Base-by-base conservation (phyloP, 305 asterid genomes). In the Stenogyne calaminthoides region DNA sequence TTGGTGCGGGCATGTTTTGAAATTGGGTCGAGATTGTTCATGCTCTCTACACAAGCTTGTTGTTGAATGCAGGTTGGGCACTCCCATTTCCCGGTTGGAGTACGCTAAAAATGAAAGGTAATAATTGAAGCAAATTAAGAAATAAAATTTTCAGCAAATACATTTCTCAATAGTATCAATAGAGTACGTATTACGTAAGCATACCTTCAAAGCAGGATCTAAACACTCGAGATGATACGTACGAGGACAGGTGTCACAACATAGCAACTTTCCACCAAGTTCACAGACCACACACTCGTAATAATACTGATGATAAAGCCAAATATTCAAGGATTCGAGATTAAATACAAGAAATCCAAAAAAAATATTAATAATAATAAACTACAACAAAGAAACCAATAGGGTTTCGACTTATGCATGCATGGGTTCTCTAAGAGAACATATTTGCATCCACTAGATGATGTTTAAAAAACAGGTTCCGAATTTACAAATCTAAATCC, bases 71-170 rank as follows among this genome's bases (percentile, higher is more conserved):
- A 93, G 67, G 68, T 80, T 62, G 96, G 91, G 77, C 98, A 93
- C 81, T 88, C 87, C 98, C 98, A 93, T 84, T 77, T 81, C 67
- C 96, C 97, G 54, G 77, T 77, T 49, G 98, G 96, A 71, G 89
- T 83, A 63, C 86, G 89, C 95, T 92, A 72, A 51, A 82, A 60
- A 71, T 42, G 39, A 69, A 18, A 64, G 73, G 61, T 69, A 56
- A 71, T 57, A 56, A 70, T 71, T 68, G 44, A 75, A 72, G 71
- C 70, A 58, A 79, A 78, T 64, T 39, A 44, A 37, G 71, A 78
- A 61, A 75, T 44, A 67, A 59, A 46, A 44, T 29, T 55, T 3
- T 27, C 9, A 22, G 5, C 42, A 73, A 73, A 69, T 54, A 27
- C 3, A 60, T 22, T 15, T 47, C 44, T 14, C 25, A 56, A 55